Conservation (phyloP, 805 yeast genomes). For the Yarrowia sp. region DNA sequence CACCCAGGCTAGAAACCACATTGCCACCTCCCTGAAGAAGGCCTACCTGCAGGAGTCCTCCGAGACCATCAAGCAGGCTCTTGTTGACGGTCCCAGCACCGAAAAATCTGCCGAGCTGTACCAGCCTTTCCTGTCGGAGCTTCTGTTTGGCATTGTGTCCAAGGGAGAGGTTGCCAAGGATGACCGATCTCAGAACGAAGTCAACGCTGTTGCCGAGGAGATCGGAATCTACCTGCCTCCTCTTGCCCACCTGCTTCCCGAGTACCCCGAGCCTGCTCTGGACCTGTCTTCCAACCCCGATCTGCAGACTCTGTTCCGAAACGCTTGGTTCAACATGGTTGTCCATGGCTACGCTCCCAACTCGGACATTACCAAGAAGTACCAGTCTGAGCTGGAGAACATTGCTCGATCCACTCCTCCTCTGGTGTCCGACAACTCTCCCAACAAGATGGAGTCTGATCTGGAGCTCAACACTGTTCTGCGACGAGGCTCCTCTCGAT, state of each 20-base stretch:
- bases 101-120: conserved; percentile 44
- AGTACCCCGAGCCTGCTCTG: conserved; percentile 46
- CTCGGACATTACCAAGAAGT: conserved; percentile 52
- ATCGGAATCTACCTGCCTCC: conserved; percentile 66
- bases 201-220: conserved; percentile 54
- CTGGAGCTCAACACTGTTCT: conserved; percentile 87
- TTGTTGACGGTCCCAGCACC: conserved; percentile 26
- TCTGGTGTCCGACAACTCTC: conserved; percentile 72
- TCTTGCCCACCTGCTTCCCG: conserved; percentile 70
- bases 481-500: conserved; percentile 82
- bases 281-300: conserved; percentile 45
- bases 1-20: conserved; percentile 22
- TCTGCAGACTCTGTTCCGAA: conserved; percentile 62
- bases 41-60: conserved; percentile 47
- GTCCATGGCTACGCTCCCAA: conserved; percentile 71
- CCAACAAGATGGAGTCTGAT: conserved; percentile 85
- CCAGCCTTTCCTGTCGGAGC: conserved; percentile 57
- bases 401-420: conserved; percentile 89
- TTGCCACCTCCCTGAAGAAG: conserved; percentile 42
- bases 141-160: conserved; percentile 62
- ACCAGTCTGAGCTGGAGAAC: conserved; percentile 50
- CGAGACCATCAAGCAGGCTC: conserved; percentile 25
- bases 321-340: conserved; percentile 91
- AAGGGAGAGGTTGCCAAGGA: conserved; percentile 74
- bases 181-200: conserved; percentile 57